phyloP scores from a whole-genome alignment of 805 yeast genomes.

The Grigorovia humatica region DNA sequence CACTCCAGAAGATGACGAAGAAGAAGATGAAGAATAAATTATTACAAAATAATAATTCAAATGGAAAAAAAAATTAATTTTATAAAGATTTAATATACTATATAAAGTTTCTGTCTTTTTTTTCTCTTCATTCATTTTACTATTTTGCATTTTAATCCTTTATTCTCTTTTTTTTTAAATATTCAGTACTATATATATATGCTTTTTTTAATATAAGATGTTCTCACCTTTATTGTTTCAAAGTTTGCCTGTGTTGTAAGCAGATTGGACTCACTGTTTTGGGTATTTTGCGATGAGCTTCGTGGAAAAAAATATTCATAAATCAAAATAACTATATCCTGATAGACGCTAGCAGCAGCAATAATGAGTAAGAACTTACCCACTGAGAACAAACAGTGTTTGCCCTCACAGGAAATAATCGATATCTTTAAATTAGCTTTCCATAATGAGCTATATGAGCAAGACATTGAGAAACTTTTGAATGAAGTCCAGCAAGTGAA shows the following conservation, averaged over 20 bases:
- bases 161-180: neutral
- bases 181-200: neutral
- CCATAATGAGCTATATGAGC: constrained; percentile 17
- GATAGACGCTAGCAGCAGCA: neutral
- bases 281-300: neutral
- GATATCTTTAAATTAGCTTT: constrained; percentile 24
- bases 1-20: constrained; percentile 91
- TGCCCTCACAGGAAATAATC: constrained; percentile 25
- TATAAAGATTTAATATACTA: neutral
- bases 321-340: neutral
- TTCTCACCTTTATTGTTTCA: too few species aligned
- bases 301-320: neutral
- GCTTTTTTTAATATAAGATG: neutral
- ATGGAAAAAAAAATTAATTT: neutral
- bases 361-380: constrained; percentile 11
- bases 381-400: constrained; percentile 13
- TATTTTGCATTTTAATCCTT: neutral
- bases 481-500: constrained; percentile 55
- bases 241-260: too few species aligned
- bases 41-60: constrained; percentile 2
- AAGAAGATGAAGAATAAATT: constrained; percentile 50
- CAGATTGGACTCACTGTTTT: too few species aligned
- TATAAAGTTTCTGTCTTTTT: neutral
- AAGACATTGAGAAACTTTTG: constrained; percentile 8
- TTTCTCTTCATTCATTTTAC: neutral